Conservation (phyloP, 768 basidiomycete species). For the Calvatia gigantea region DNA sequence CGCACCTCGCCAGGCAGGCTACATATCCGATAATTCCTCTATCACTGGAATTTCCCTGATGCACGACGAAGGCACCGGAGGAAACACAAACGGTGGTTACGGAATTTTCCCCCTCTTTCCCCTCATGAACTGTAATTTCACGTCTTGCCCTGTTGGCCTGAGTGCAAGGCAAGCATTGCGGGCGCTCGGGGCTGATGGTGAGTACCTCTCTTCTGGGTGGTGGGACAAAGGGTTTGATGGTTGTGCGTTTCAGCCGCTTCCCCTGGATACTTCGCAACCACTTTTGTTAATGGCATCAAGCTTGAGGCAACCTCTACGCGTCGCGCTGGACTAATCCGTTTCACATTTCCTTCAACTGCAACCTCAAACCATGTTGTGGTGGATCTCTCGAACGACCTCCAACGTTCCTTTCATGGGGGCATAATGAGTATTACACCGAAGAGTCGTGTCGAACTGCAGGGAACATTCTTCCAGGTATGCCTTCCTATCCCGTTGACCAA, state of each 20-base stretch:
- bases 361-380: conserved; percentile 48
- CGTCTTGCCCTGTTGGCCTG: conserved; percentile 39
- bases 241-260: conserved; percentile 30
- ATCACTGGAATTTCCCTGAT: conserved; percentile 46
- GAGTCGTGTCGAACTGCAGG: conserved; percentile 35
- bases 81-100: conserved; percentile 47
- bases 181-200: conserved; percentile 41
- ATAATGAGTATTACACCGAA: conserved; percentile 27
- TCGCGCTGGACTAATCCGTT: conserved; percentile 55
- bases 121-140: conserved; percentile 35
- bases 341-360: conserved; percentile 42
- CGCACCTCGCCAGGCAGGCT: conserved; percentile 47
- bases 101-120: conserved; percentile 52
- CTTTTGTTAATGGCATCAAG: conserved; percentile 41
- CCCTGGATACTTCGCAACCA: conserved; percentile 48
- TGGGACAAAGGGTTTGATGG: neutral
- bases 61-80: conserved; percentile 54
- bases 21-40: conserved; percentile 41
- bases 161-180: conserved; percentile 36
- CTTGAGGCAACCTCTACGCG: conserved; percentile 60
- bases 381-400: conserved; percentile 41
- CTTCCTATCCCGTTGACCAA: neutral
- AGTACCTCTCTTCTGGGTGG: neutral
- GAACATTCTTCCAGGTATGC: conserved; percentile 42
- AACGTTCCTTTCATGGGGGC: conserved; percentile 46